Base-by-base conservation (phyloP, 331 rosid genomes). In the Cydonia oblonga region DNA sequence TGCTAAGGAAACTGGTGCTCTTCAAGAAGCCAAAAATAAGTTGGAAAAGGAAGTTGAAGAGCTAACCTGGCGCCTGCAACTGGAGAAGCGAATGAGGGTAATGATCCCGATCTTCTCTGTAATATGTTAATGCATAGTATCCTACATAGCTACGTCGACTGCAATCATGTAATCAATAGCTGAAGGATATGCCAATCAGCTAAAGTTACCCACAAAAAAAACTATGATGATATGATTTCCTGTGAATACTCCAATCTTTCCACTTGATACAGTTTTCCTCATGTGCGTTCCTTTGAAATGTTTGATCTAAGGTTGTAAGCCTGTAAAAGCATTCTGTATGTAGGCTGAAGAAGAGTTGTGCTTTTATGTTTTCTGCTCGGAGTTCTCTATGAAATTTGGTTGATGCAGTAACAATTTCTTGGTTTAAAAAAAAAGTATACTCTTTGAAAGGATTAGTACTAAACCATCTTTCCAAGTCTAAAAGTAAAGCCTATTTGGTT, bases 41-140 rank as follows among this genome's bases (percentile, higher is more conserved):
- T 86, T 95, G 71, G 96, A 91, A 87, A 81, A 86, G 82, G 83
- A 93, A 83, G 98, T 93, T 74, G 88, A 91, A 86, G 98, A 89
- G 76, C 83, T 93, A 79, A 89, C 79, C 51, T 81, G 35, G 76
- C 72, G 75, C 52, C 80, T 90, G 78, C 76, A 93, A 82, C 68
- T 75, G 68, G 98, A 93, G 88, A 85, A 82, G 81, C 76, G 68
- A 69, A 83, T 75, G 80, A 78, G 87, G 82, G 90, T 83, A 75
- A 71, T 29, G 59, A 10, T 58, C 35, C 20, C 33, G 62, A 58
- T 66, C 52, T 63, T 64, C 29, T 54, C 58, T 53, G 18, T 51
- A 25, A 33, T 59, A 33, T 35, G 40, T 53, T 19, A 64, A 12
- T 64, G n/a, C 57, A 56, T 7, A 28, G 22, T 40, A 63, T 42